Evolutionary conservation across 345 rosid species (phyloP).

Genomic region (Camelina hispida): DNA sequence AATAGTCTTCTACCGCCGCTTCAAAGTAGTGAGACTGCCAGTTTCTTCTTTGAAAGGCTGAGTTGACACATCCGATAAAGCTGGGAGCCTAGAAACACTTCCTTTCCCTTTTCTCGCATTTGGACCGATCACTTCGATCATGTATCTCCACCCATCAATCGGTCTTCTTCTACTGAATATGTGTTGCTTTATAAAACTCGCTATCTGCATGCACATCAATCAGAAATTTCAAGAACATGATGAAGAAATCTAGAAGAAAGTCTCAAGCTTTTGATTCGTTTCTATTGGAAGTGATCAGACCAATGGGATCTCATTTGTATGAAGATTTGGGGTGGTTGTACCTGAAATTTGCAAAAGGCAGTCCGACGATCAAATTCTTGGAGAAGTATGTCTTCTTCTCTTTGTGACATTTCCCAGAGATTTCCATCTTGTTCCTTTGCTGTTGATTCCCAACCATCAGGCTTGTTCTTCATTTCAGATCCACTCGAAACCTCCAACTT

Average conservation of each 20-base stretch:
- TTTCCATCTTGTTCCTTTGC: conserved; percentile 81
- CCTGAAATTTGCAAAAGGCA: conserved; percentile 94
- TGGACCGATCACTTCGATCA: conserved; percentile 97
- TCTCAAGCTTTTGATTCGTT: not conserved
- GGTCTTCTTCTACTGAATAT: conserved; percentile 98
- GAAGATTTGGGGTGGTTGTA: conserved; percentile 8
- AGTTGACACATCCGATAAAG: conserved; percentile 75
- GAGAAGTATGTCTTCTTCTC: conserved; percentile 93
- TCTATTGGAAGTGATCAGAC: not conserved
- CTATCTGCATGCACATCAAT: conserved; percentile 72
- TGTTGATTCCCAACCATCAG: conserved; percentile 97
- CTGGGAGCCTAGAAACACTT: conserved; percentile 83
- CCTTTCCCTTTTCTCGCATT: conserved; percentile 97
- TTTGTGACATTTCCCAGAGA: conserved; percentile 96
- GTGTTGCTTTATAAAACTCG: conserved; percentile 92
- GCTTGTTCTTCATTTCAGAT: conserved; percentile 77
- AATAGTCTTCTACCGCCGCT: conserved; percentile 48
- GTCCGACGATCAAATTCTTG: conserved; percentile 94
- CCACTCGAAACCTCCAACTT: conserved; percentile 59
- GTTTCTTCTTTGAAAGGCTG: conserved; percentile 84
- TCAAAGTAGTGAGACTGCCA: conserved; percentile 44
- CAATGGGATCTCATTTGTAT: not conserved
- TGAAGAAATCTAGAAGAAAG: not conserved
- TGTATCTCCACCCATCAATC: conserved; percentile 92
- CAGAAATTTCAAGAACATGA: not conserved